Evolutionary conservation across 768 basidiomycete genomes (phyloP), one percentile per base, ranked within the genome.

Genomic region (Suillus paluster): DNA sequence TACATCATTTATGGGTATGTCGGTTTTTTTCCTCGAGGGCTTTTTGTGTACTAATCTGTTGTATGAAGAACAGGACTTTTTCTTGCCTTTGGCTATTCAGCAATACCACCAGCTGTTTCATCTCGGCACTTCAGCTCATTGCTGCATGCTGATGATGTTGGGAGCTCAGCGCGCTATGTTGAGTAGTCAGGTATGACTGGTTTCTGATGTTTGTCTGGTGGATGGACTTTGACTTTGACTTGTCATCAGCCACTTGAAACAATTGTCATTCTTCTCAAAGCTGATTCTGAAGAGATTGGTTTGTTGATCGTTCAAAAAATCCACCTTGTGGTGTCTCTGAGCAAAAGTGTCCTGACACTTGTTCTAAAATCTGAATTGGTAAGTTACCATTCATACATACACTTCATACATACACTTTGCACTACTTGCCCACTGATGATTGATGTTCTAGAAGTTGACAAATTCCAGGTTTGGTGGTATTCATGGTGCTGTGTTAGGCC

Each of bases 71-170:
- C 84, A 86, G 44, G 90, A 94, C 66, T 85, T 87, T 21, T 95
- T 96, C 81, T 80, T 96, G 12, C 94, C 94, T 5, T 90, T 91
- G 0, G 92, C 92, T 1, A 84, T 94, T 21, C 89, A 92, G 59
- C 86, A 97, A 39, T 95, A 97, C 71, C 95, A 97, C 68, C 95
- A 97, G 69, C 75, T 97, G n/a, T 1, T 83, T 97, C 67, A 85
- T 95, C 77, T 95, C 94, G 0, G 88, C 90, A 6, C 72, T 98
- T 45, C 95, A 97, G 72, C 81, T 97, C 21, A 82, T 92, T 14
- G 84, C 88, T 59, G 86, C 9, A 84, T 94, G 59, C 77, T 97
- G 34, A 86, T 93, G 4, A 90, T 89, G n/a, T 74, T 95, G 11
- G 91, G 92, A 12, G 77, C 79, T 21, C 84, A 85, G 55, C 91